A percentile compares a stretch with the other conserved stretches of the same genome.
phyloP scores from a whole-genome alignment of 1,284 basidiomycete genomes.

The Puccinia polysora region DNA sequence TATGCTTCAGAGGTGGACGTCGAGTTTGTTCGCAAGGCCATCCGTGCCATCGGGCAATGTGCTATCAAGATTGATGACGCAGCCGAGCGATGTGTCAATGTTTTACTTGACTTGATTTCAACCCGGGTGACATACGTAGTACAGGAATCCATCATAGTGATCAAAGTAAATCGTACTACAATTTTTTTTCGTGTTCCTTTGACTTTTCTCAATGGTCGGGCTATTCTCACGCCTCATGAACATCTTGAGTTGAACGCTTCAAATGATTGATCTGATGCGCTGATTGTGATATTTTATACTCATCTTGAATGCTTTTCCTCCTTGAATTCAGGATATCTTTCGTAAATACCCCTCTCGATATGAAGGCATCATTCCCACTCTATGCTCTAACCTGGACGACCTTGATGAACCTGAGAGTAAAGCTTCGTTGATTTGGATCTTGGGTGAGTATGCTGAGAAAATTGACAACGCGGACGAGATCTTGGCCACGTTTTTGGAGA shows the following conservation, averaged over 20 bases:
- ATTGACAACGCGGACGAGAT: conserved; percentile 96
- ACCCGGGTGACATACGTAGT: conserved; percentile 94
- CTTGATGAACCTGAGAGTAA: conserved; percentile 95
- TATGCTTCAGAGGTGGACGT: conserved; percentile 98
- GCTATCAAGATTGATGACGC: conserved; percentile 93
- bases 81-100: conserved; percentile 82
- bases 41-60: conserved; percentile 91
- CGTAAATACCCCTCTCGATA: conserved; percentile 93
- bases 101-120: conserved; percentile 79
- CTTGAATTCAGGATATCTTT: conserved; percentile 69
- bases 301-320: too few species aligned
- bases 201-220: neutral
- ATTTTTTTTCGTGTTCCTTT: neutral
- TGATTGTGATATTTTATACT: too few species aligned
- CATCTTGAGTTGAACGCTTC: too few species aligned
- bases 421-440: conserved; percentile 94
- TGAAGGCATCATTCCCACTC: conserved; percentile 87
- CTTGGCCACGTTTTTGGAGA: conserved; percentile 82
- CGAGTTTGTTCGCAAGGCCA: conserved; percentile 95
- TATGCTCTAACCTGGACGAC: conserved; percentile 86
- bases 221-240: neutral
- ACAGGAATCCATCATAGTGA: conserved; percentile 94
- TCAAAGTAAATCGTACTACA: conserved; percentile 58
- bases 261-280: neutral
- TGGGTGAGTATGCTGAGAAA: conserved; percentile 91